phyloP scores from a whole-genome alignment of 495 filamentous ascomycete genomes.

The Neurospora sp. region DNA sequence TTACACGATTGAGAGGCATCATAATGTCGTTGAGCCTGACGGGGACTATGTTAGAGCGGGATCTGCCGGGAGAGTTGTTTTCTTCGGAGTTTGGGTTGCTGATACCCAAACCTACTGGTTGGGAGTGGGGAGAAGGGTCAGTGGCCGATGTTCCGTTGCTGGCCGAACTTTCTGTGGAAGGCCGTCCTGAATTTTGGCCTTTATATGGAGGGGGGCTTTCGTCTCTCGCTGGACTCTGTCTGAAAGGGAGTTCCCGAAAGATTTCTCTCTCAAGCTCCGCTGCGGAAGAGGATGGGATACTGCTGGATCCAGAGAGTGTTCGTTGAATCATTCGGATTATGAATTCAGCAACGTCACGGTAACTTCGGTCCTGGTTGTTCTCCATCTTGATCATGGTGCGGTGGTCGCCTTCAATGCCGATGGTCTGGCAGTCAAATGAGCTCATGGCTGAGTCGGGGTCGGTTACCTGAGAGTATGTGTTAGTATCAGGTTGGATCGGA shows the following conservation, averaged over 20 bases:
- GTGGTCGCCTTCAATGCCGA: slow-evolving; percentile 9
- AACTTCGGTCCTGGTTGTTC: slow-evolving; percentile 7
- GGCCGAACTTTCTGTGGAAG: background rate
- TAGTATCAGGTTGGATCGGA: background rate
- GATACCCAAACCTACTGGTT: background rate
- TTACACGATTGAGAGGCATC: background rate
- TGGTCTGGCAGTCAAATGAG: background rate
- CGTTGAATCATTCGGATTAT: slow-evolving; percentile 9
- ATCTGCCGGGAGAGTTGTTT: background rate
- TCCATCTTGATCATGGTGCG: slow-evolving; percentile 11
- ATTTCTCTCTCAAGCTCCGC: background rate
- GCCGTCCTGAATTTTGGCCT: background rate
- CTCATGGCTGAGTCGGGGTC: slow-evolving; percentile 7
- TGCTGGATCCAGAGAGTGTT: slow-evolving; percentile 1
- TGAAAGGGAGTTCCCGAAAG: background rate
- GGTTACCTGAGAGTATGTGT: background rate
- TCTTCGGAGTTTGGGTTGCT: background rate
- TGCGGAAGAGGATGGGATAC: background rate
- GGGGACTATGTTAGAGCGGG: background rate
- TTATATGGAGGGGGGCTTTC: background rate
- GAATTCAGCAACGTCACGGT: background rate
- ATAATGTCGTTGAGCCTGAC: background rate
- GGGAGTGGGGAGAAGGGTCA: background rate
- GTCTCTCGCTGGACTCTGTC: background rate
- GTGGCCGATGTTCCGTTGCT: background rate